Percentiles rank a stretch among this genome's conserved stretches.
phyloP scores from a whole-genome alignment of 345 rosid species.

The Moricandia arvensis region DNA sequence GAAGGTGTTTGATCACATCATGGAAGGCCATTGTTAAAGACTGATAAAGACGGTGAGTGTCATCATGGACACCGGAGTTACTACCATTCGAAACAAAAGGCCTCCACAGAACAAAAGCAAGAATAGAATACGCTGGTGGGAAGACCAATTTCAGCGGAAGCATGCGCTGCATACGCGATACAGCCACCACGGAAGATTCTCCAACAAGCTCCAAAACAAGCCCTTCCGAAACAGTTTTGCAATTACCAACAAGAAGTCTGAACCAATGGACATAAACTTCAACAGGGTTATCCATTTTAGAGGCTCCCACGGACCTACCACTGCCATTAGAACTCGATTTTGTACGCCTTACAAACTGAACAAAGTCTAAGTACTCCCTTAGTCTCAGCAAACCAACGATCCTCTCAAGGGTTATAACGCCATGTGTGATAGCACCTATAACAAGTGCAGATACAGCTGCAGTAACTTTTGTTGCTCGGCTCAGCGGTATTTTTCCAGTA shows the following conservation, averaged over 20 bases:
- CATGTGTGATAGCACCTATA: slow-evolving; percentile 78
- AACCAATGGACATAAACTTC: slow-evolving; percentile 92
- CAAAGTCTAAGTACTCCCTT: slow-evolving; percentile 81
- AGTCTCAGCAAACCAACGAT: slow-evolving; percentile 77
- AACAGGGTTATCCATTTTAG: slow-evolving; percentile 62
- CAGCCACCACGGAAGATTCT: slow-evolving; percentile 78
- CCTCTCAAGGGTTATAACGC: slow-evolving; percentile 94
- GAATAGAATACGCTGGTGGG: slow-evolving; percentile 86
- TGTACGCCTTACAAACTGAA: slow-evolving; percentile 69
- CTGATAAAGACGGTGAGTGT: slow-evolving; percentile 67
- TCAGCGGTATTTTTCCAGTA: slow-evolving; percentile 45
- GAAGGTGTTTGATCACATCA: slow-evolving; percentile 79
- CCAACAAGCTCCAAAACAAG: slow-evolving; percentile 85
- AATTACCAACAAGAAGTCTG: slow-evolving; percentile 84
- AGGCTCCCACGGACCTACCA: slow-evolving; percentile 57
- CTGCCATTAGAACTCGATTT: slow-evolving; percentile 83
- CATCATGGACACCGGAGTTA: slow-evolving; percentile 60
- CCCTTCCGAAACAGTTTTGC: slow-evolving; percentile 86
- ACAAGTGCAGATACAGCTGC: slow-evolving; percentile 89
- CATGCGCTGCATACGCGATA: slow-evolving; percentile 91
- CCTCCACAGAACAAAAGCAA: slow-evolving; percentile 82
- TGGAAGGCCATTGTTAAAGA: slow-evolving; percentile 71
- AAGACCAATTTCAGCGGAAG: slow-evolving; percentile 84
- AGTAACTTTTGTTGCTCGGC: slow-evolving; percentile 58
- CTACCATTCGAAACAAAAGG: slow-evolving; percentile 55